Conservation (phyloP, 2,329 filamentous ascomycete genomes). For the Exophiala calicioides region DNA sequence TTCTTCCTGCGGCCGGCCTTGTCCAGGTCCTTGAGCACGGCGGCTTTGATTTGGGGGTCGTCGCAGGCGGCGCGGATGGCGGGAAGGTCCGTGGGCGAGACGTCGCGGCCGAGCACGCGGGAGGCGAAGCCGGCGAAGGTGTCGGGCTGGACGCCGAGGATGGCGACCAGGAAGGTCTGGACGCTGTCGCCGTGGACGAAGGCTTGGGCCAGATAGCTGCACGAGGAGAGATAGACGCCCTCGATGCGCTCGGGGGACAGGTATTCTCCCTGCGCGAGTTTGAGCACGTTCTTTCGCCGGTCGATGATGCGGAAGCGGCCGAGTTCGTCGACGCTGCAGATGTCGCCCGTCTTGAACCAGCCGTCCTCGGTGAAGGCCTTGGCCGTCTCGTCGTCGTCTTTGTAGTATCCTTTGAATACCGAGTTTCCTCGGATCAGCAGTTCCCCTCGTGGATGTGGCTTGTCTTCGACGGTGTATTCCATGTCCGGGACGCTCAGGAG, state of each 20-base stretch:
- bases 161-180: constrained; percentile 77
- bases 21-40: constrained; percentile 77
- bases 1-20: constrained; percentile 77
- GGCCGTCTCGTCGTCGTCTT: constrained; percentile 81
- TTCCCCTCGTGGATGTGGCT: constrained; percentile 87
- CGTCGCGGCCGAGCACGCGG: constrained; percentile 69
- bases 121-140: constrained; percentile 78
- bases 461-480: constrained; percentile 86
- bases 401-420: constrained; percentile 84
- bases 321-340: constrained; percentile 78
- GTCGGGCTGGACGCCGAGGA: constrained; percentile 86
- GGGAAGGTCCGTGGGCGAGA: constrained; percentile 64
- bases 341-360: constrained; percentile 97
- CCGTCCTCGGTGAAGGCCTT: constrained; percentile 83
- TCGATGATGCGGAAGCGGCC: constrained; percentile 93
- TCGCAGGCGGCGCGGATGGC: constrained; percentile 67
- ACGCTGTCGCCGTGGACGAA: constrained; percentile 89
- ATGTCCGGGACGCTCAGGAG: constrained; percentile 88
- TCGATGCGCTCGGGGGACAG: constrained; percentile 96
- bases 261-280: constrained; percentile 96
- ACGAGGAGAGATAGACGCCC: constrained; percentile 85
- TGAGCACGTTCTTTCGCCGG: constrained; percentile 98
- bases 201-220: constrained; percentile 73
- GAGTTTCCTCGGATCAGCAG: constrained; percentile 78
- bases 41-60: constrained; percentile 70